Conservation (phyloP, 2,329 filamentous ascomycete genomes). For the Bipolaris gigantea region DNA sequence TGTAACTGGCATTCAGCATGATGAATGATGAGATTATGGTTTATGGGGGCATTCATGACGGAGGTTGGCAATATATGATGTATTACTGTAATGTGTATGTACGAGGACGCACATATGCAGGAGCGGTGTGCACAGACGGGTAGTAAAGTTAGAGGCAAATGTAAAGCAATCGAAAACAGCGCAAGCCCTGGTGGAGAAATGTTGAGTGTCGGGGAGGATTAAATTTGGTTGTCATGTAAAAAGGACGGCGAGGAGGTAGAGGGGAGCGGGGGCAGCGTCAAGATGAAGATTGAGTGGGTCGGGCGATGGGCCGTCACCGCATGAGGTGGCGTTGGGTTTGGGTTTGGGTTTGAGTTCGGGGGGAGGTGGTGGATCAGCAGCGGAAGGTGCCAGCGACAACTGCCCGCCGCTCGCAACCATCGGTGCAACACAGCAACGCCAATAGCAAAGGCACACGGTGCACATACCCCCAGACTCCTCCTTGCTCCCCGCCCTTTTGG, state of each 20-base stretch:
- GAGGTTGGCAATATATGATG: neutral
- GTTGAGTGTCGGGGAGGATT: neutral
- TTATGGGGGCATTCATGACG: neutral
- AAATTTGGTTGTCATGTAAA: neutral
- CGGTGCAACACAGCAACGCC: conserved; percentile 9
- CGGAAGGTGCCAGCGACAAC: conserved; percentile 8
- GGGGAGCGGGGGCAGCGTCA: neutral
- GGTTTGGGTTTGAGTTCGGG: no score
- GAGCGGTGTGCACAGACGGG: neutral
- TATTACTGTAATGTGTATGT: neutral
- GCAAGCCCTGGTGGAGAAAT: neutral
- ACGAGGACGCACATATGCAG: neutral
- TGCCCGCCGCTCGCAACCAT: conserved; percentile 7
- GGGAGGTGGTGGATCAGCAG: conserved; percentile 4
- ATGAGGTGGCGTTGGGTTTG: conserved; percentile 22
- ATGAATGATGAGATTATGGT: conserved; percentile 1
- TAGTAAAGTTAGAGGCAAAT: neutral
- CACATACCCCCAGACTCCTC: neutral
- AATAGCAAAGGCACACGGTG: conserved; percentile 1
- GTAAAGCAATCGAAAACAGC: neutral
- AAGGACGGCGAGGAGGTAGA: neutral
- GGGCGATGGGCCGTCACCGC: conserved; percentile 7
- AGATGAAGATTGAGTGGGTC: neutral
- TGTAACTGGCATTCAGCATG: neutral
- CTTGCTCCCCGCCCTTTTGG: neutral